Base-by-base conservation (phyloP, 352 stramenopile genomes). In the Pythium dissimile region DNA sequence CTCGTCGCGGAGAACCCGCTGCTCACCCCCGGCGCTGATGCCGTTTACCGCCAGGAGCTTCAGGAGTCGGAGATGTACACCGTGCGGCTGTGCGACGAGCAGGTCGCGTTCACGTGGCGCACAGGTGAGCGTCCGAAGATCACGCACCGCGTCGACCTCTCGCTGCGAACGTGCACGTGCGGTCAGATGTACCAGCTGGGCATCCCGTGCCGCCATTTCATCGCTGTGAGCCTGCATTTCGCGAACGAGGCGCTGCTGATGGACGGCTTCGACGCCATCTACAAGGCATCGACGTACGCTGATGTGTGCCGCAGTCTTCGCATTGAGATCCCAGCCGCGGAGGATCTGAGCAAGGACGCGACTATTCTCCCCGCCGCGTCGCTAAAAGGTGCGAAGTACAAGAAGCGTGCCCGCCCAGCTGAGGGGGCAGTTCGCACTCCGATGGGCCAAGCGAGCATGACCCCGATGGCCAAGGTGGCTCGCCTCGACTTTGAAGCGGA, bases 121-220 rank as follows among this genome's bases (percentile, higher is more conserved):
- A 88, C 77, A 1, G 75, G 75, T 11, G 67, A 73, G 28, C 80
- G 72, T 6, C 82, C 82, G 2, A 92, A 92, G 59, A 62, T 89
- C 35, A 92, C 78, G 2, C 72, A 77, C 46, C 77, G 70, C 30
- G 79, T 91, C n/a, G 71, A 88, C 43, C 39, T 89, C 11, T 67
- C 62, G 15, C 45, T 87, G 45, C 64, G 73, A 26, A 84, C 74
- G 3, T 93, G 83, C 58, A 86, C 83, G 16, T 93, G 83, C 42
- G 66, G 77, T 1, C 54, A 77, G 35, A 88, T 88, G 71, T 83
- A 80, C 59, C 83, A 93, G 53, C 38, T 91, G 32, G 80, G 80
- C 2, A 74, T 90, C 45, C 83, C 80, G n/a, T 93, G 83, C 18
- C 80, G 80, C 20, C 83, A 93, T 54, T 83, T 89, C 32, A 83